A percentile compares a stretch with the other conserved stretches of the same genome.
Conservation (phyloP, 2,329 filamentous ascomycete species). For the Colletotrichum sidae region DNA sequence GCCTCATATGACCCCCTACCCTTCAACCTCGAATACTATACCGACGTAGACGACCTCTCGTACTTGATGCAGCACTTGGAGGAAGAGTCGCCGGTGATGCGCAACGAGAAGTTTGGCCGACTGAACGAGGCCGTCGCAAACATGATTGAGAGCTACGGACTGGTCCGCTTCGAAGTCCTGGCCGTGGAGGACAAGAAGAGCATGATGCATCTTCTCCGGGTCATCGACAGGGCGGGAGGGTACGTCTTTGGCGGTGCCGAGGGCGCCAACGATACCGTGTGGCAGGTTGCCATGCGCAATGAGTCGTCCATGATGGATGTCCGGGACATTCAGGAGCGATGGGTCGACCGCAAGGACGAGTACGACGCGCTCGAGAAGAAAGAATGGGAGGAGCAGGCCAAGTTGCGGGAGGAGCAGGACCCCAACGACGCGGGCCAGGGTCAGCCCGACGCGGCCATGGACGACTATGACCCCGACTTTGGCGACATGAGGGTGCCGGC, state of each 20-base stretch:
- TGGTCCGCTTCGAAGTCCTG: conserved; percentile 92
- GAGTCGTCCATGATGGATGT: conserved; percentile 82
- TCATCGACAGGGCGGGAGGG: conserved; percentile 91
- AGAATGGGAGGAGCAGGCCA: conserved; percentile 80
- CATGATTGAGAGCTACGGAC: conserved; percentile 87
- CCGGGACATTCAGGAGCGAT: conserved; percentile 92
- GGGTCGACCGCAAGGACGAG: conserved; percentile 90
- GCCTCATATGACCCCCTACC: conserved; percentile 85
- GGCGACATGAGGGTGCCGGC: conserved; percentile 63
- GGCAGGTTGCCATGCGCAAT: conserved; percentile 92
- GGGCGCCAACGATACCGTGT: conserved; percentile 95
- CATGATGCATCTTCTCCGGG: conserved; percentile 91
- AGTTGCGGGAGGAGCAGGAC: conserved; percentile 50
- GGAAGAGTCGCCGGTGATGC: conserved; percentile 77
- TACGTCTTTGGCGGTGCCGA: conserved; percentile 93
- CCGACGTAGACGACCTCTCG: conserved; percentile 92
- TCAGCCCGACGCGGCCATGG: conserved; percentile 45
- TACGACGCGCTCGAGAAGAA: conserved; percentile 84
- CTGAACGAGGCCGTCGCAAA: conserved; percentile 89
- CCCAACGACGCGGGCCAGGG: conserved; percentile 3
- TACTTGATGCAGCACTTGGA: conserved; percentile 86
- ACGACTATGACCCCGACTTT: conserved; percentile 59
- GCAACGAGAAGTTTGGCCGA: conserved; percentile 81
- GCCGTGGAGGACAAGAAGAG: conserved; percentile 97
- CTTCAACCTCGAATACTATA: conserved; percentile 97